Base-by-base conservation (phyloP, 2,329 filamentous ascomycete species). In the Blastomyces parvus region DNA sequence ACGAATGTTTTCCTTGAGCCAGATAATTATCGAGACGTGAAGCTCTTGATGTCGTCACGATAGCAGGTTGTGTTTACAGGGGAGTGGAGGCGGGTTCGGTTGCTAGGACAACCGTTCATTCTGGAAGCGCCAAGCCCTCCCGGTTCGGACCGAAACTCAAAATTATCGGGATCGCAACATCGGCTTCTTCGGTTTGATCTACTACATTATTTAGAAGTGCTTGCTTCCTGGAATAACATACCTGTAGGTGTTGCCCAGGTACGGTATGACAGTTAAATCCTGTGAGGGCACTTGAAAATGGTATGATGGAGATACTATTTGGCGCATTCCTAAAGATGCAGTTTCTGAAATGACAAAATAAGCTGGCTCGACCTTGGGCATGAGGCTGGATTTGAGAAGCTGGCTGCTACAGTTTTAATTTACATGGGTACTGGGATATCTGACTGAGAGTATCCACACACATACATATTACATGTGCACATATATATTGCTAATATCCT, bases 111-210 rank as follows among this genome's bases (percentile, higher is more conserved):
- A 57, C 55, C 17, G 33, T 25, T 38, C 36, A 13, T 38, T 38
- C 1, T 33, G 11, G n/a, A 19, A 40, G n/a, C 27, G 25, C 53
- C 14, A 33, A 33, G 53, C 17, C 30, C 2, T n/a, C 8, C 9
- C 33, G 48, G n/a, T 6, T 57, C 55, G 55, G 55, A 25, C 55
- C 55, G 55, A 57, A 57, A 57, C 33, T 40, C 55, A 22, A 57
- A 57, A 25, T 40, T 14, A 25, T 40, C 55, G 33, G 55, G 17
- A 25, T 52, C 22, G 4, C 48, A 52, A 5, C 0, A 2, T 30
- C 7, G 36, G 9, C 9, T 38, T 38, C 7, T 38, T 8, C 13
- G 36, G 13, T 38, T 38, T 38, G 36, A 13, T 11, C 9, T 38
- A 38, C 36, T 38, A 8, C 36, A 38, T 38, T 11, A 38, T 38